Evolutionary conservation across 2,329 filamentous ascomycete species (phyloP).

Genomic region (Fusarium pseudocircinatum): DNA sequence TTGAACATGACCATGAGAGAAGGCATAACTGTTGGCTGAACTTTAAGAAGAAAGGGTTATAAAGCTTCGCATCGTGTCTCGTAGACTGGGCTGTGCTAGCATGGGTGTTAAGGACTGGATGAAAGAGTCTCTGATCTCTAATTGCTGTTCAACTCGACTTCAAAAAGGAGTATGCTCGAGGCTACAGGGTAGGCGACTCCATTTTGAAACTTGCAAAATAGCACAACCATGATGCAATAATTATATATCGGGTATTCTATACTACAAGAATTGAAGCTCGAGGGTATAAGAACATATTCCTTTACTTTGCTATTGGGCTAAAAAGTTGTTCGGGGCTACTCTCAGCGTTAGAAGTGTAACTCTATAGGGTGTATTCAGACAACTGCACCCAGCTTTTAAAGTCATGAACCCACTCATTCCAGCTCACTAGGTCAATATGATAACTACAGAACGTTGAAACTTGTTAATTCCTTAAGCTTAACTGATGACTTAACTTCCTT

Average conservation of each 20-base stretch:
- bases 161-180: fast-evolving
- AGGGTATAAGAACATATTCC: fast-evolving
- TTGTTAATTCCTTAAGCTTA: background rate
- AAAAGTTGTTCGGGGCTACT: fast-evolving
- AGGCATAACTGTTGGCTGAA: too few relatives aligned
- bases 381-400: too few relatives aligned
- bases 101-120: background rate
- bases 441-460: too few relatives aligned
- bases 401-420: background rate
- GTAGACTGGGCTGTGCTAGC: too few relatives aligned
- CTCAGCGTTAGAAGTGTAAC: fast-evolving
- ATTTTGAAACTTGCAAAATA: fast-evolving
- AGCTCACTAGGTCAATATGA: background rate
- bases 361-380: too few relatives aligned
- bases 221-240: background rate
- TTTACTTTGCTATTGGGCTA: fast-evolving
- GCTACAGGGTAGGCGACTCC: background rate
- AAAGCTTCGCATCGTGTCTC: fast-evolving
- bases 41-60: background rate
- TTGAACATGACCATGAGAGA: too few relatives aligned
- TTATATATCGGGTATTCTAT: fast-evolving
- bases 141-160: background rate
- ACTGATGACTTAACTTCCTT: fast-evolving
- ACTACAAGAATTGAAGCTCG: fast-evolving
- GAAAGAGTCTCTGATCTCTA: background rate